Evolutionary conservation across 306 rosid species (phyloP).

Genomic region (Datisca glomerata): DNA sequence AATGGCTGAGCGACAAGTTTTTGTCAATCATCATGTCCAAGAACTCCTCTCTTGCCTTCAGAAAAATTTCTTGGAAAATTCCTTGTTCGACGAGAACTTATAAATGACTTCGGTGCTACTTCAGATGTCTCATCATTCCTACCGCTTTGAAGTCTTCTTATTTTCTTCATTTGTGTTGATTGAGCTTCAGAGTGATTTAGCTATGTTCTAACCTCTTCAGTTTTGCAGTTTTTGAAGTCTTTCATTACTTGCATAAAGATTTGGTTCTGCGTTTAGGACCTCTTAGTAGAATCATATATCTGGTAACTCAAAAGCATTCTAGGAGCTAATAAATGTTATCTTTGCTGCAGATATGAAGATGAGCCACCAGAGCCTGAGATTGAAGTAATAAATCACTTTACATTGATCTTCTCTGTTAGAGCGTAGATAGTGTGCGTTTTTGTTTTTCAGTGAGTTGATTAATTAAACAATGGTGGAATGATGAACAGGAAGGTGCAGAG

Average conservation of each 20-base stretch:
- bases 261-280: too few species aligned
- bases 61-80: too few species aligned
- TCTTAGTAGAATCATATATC: too few species aligned
- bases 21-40: too few species aligned
- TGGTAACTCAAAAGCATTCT: not conserved
- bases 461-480: constrained; percentile 4
- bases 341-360: constrained; percentile 57
- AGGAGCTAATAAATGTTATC: not conserved
- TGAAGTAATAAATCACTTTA: constrained; percentile 31
- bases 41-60: too few species aligned
- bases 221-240: not conserved
- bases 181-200: too few species aligned
- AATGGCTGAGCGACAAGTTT: too few species aligned
- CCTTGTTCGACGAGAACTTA: too few species aligned
- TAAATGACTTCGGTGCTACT: too few species aligned
- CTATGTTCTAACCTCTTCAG: not conserved
- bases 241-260: not conserved
- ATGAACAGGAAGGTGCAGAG: constrained; percentile 76
- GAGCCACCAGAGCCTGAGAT: constrained; percentile 86
- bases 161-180: too few species aligned
- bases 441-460: not conserved
- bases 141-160: too few species aligned
- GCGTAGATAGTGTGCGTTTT: not conserved
- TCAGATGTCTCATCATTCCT: too few species aligned
- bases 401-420: not conserved